Evolutionary conservation across 2,329 filamentous ascomycete species (phyloP), one percentile per base, ranked within the genome.

Genomic region (Cladosporium oxysporum): DNA sequence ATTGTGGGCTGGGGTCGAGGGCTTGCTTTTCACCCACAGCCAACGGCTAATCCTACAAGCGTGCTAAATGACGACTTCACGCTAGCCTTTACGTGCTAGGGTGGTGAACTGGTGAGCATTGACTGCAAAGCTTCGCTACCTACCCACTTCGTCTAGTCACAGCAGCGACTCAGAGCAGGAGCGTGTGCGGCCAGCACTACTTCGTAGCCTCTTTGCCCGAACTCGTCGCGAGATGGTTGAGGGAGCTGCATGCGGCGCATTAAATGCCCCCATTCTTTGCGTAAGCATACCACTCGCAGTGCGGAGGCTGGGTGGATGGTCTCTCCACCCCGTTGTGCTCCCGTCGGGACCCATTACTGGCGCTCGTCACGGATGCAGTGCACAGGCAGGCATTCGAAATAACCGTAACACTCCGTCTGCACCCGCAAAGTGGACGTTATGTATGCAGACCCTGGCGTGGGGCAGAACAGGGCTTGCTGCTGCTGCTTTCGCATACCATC

Each of bases 41-140:
- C 37, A 63, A 63, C 61, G 61, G 61, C 61, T 63, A 63, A 63
- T 63, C 61, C 61, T 63, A 35, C 49, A 53, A 47, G 50, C 11
- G 44, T 63, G 61, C 61, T 63, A 63, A 62, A 63, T 63, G 61
- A 63, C 61, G 61, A 63, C 61, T 63, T 63, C 61, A 63, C 61
- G 61, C 61, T 63, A 63, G 26, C 50, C 61, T 37, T n/a, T n/a
- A 21, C 11, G 44, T 53, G 59, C 59, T 33, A 33, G 47, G 44
- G 35, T 57, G 35, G 55, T 57, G 61, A 63, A 63, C 61, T 53
- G 49, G 14, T 41, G 58, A 18, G 60, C 60, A 44, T 53, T 55
- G 60, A 63, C 60, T 41, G 26, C 60, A 53, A 63, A 63, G 60
- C 60, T 63, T 63, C 60, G 49, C 49, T 63, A 57, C 50, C 49